Percentiles rank a stretch among this genome's conserved stretches.
Conservation (phyloP, 768 basidiomycete genomes). For the Neoboletus magnificus region DNA sequence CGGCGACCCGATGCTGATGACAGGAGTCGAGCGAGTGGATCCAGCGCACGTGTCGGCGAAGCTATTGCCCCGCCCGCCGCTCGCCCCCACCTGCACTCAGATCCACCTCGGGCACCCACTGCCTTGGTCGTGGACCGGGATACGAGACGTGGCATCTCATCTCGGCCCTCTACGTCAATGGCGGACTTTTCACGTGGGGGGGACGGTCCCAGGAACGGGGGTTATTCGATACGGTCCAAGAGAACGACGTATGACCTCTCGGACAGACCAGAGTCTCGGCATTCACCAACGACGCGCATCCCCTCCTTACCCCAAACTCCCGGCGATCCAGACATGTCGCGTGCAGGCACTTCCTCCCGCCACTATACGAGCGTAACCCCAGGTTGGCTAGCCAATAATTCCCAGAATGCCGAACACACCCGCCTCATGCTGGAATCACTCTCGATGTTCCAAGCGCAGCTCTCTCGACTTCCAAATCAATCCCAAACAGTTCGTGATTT, state of each 20-base stretch:
- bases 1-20: slow-evolving; percentile 16
- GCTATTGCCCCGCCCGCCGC: slow-evolving; percentile 11
- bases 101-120: slow-evolving; percentile 20
- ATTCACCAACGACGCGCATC: slow-evolving; percentile 10
- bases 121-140: slow-evolving; percentile 18
- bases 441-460: slow-evolving; percentile 63
- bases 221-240: slow-evolving; percentile 19
- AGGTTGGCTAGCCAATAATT: slow-evolving; percentile 7
- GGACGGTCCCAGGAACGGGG: slow-evolving; percentile 8
- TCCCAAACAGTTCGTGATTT: slow-evolving; percentile 50
- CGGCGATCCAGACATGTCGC: slow-evolving; percentile 13
- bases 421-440: slow-evolving; percentile 70
- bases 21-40: slow-evolving; percentile 24
- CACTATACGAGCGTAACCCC: slow-evolving; percentile 20
- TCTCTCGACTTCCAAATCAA: slow-evolving; percentile 52
- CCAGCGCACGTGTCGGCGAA: slow-evolving; percentile 20
- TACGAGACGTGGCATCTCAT: slow-evolving; percentile 13
- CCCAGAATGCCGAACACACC: slow-evolving; percentile 52
- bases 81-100: slow-evolving; percentile 26
- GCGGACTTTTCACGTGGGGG: slow-evolving; percentile 41
- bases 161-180: slow-evolving; percentile 56
- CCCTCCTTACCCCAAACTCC: slow-evolving; percentile 17
- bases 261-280: slow-evolving; percentile 20
- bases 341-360: slow-evolving; percentile 6
- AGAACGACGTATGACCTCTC: slow-evolving; percentile 25